Conservation (phyloP, 2,329 filamentous ascomycete genomes). For the Monosporascus cannonballus region DNA sequence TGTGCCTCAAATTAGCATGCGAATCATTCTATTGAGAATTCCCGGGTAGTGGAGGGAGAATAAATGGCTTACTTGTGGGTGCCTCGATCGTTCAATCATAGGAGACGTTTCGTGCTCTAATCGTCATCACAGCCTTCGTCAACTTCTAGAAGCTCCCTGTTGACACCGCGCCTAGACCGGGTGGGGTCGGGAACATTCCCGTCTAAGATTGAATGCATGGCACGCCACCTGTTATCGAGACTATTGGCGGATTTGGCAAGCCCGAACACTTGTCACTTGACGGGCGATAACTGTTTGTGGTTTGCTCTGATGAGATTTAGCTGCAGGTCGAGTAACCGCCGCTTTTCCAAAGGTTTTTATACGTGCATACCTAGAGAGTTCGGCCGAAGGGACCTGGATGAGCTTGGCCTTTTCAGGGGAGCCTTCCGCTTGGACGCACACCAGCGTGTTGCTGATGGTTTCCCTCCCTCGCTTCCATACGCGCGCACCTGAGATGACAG, state of each 20-base stretch:
- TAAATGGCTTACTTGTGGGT: not conserved
- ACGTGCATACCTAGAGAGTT: not conserved
- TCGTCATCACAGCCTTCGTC: not conserved
- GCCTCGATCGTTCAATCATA: not conserved
- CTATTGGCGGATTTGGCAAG: not conserved
- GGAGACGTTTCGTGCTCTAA: not conserved
- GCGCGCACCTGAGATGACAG: slow-evolving; percentile 15
- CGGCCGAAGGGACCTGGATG: not conserved
- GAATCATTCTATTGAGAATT: not conserved
- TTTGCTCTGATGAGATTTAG: not conserved
- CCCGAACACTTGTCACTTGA: not conserved
- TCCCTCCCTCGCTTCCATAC: not conserved
- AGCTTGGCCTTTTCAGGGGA: not conserved
- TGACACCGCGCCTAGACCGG: not conserved
- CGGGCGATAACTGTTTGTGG: not conserved
- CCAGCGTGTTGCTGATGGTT: not conserved
- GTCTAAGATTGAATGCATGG: not conserved
- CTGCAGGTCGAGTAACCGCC: not conserved
- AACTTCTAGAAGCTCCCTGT: not conserved
- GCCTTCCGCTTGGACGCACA: not conserved
- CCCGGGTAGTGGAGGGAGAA: not conserved
- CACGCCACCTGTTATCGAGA: not conserved
- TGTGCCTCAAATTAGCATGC: not conserved
- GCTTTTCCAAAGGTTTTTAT: not conserved
- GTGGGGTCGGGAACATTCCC: not conserved